phyloP scores from a whole-genome alignment of 257 asterid genomes.

The Prunella vulgaris region DNA sequence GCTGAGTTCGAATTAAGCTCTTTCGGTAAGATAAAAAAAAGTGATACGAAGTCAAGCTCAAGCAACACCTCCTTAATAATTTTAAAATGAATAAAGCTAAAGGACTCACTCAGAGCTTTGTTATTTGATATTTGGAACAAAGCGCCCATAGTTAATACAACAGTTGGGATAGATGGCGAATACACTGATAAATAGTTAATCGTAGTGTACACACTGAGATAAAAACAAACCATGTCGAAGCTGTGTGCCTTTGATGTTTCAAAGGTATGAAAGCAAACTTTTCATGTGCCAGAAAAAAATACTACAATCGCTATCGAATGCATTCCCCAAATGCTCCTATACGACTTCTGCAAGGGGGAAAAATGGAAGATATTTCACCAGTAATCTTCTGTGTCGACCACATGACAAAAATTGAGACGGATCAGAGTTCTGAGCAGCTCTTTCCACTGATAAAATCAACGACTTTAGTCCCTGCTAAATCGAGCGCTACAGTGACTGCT shows the following conservation, averaged over 20 bases:
- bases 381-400: not conserved
- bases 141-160: too few relatives aligned
- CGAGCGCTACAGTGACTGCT: slow-evolving; percentile 87
- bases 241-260: not conserved
- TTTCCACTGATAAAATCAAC: slow-evolving; percentile 72
- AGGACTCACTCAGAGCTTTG: too few relatives aligned
- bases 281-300: not conserved
- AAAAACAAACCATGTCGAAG: too few relatives aligned
- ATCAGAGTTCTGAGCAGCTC: slow-evolving; percentile 59
- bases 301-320: not conserved
- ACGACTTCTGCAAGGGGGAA: not conserved
- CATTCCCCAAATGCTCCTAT: not conserved
- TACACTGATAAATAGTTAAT: too few relatives aligned
- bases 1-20: too few relatives aligned
- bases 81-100: too few relatives aligned
- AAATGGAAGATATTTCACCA: not conserved
- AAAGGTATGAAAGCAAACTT: not conserved
- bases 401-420: not conserved
- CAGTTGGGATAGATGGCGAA: too few relatives aligned
- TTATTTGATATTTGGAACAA: too few relatives aligned
- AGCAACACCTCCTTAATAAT: too few relatives aligned
- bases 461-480: slow-evolving; percentile 53
- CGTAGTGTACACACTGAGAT: not conserved
- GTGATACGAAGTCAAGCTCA: too few relatives aligned
- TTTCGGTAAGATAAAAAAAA: too few relatives aligned